Evolutionary conservation across 257 asterid genomes (phyloP).

Genomic region (Penstemon newberryi): DNA sequence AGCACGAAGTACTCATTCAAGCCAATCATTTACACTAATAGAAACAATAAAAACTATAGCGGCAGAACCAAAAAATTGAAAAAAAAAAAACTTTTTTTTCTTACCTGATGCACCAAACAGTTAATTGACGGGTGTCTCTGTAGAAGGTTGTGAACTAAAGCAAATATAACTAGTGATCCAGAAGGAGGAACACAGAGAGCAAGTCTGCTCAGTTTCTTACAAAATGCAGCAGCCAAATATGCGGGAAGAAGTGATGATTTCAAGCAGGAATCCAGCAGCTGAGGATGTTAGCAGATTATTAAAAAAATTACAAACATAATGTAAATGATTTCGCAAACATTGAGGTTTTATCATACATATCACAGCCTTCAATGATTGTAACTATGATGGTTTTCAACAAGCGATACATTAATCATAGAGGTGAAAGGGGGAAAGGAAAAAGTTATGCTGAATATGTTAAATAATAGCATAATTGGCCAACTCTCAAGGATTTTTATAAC

Average conservation of each 20-base stretch:
- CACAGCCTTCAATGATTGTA: slow-evolving; percentile 10
- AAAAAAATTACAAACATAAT: slow-evolving; percentile 13
- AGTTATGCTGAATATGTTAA: background rate
- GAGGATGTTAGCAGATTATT: slow-evolving; percentile 26
- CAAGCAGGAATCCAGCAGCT: slow-evolving; percentile 95
- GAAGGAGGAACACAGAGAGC: slow-evolving; percentile 81
- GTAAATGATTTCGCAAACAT: background rate
- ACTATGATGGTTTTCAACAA: background rate
- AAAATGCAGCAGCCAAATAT: slow-evolving; percentile 89
- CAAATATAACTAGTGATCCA: slow-evolving; percentile 72
- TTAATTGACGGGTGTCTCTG: slow-evolving; percentile 92
- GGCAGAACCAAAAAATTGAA: background rate
- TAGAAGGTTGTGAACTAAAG: slow-evolving; percentile 89
- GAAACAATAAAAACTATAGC: background rate
- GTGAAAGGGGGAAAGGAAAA: background rate
- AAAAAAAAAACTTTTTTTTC: slow-evolving; percentile 16
- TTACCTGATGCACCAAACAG: slow-evolving; percentile 86
- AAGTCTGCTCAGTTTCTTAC: slow-evolving; percentile 88
- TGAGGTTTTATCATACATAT: background rate
- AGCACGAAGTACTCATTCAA: background rate
- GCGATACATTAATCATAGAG: background rate
- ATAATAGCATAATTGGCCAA: background rate
- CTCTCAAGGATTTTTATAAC: background rate
- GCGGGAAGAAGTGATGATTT: slow-evolving; percentile 97
- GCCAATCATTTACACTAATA: too few relatives aligned